Evolutionary conservation across 2,329 filamentous ascomycete genomes (phyloP).

Genomic region (Colletotrichum acutatum): DNA sequence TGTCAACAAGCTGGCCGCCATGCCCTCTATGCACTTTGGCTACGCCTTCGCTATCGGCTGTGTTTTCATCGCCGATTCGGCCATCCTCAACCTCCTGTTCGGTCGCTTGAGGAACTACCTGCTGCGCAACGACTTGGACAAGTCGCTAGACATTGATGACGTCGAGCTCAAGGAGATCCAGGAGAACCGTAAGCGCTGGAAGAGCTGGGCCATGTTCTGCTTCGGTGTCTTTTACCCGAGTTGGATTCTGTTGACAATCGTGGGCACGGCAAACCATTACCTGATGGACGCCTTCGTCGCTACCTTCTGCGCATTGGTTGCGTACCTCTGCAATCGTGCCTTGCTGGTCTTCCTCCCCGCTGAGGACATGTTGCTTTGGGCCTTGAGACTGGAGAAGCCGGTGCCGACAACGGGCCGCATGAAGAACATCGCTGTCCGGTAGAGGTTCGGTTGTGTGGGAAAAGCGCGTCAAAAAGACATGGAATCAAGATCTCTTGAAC

Average conservation of each 20-base stretch:
- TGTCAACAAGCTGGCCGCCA: conserved; percentile 68
- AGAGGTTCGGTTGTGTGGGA: neutral
- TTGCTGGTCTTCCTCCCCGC: conserved; percentile 70
- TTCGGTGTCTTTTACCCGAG: conserved; percentile 63
- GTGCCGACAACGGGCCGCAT: conserved; percentile 57
- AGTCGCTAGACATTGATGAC: conserved; percentile 34
- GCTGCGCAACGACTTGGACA: conserved; percentile 28
- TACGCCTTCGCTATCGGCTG: conserved; percentile 66
- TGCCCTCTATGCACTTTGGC: conserved; percentile 68
- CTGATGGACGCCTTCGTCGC: conserved; percentile 75
- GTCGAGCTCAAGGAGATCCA: conserved; percentile 37
- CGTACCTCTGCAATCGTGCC: conserved; percentile 63
- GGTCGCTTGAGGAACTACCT: conserved; percentile 38
- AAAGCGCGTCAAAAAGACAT: conserved; percentile 9
- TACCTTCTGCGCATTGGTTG: conserved; percentile 67
- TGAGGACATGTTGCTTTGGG: conserved; percentile 74
- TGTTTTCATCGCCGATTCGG: conserved; percentile 63
- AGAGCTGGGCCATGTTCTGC: conserved; percentile 42
- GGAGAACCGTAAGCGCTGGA: conserved; percentile 42
- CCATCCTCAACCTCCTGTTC: conserved; percentile 53
- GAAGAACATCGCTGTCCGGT: conserved; percentile 37
- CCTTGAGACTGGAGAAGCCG: conserved; percentile 72
- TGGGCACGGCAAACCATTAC: conserved; percentile 72
- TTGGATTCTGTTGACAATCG: conserved; percentile 66
- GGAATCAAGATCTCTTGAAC: neutral